Evolutionary conservation across 306 rosid species (phyloP), one percentile per base, ranked within the genome.

Genomic region (Purshia tridentata): DNA sequence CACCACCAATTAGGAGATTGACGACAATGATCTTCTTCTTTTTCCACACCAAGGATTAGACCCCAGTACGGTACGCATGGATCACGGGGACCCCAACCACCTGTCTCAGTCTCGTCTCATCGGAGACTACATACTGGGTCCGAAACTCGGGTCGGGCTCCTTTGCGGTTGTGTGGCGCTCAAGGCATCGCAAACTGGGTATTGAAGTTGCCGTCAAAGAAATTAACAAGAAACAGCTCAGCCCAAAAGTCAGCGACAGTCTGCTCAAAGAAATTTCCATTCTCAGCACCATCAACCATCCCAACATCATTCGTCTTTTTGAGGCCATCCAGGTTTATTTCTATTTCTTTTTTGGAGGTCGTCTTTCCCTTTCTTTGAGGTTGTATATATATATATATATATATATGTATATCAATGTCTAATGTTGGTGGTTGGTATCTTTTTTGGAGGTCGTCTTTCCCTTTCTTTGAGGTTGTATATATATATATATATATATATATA

Each of bases 81-180:
- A 88, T 72, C 71, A 75, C 13, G 68, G 72, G 8, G 79, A 75
- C 73, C 76, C 29, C 40, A 69, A 56, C 11, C 84, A 29, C 35
- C 35, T 29, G 35, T 29, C 35, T 29, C 35, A 70, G 62, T 8
- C 74, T 52, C 86, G 96, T 13, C 49, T 86, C 72, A 77, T 91
- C 52, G 99, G 96, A 3, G 86, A 91, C 70, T 95, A 95, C 85
- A 87, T 90, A 80, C 39, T 95, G 74, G 99, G 93, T 35, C 86
- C 83, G 4, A 81, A 16, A 80, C 74, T 91, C 52, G 99, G 99
- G 82, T 88, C 84, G 55, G 99, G 99, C 72, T 91, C 99, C 0
- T 95, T 95, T 65, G 96, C 99, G 14, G 93, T 87, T 15, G 99
- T 95, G 76, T 88, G 96, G 93, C 84, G 59, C 53, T 73, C 97